Base-by-base conservation (phyloP, 768 basidiomycete species). In the Leucosporidium creatinivorum region DNA sequence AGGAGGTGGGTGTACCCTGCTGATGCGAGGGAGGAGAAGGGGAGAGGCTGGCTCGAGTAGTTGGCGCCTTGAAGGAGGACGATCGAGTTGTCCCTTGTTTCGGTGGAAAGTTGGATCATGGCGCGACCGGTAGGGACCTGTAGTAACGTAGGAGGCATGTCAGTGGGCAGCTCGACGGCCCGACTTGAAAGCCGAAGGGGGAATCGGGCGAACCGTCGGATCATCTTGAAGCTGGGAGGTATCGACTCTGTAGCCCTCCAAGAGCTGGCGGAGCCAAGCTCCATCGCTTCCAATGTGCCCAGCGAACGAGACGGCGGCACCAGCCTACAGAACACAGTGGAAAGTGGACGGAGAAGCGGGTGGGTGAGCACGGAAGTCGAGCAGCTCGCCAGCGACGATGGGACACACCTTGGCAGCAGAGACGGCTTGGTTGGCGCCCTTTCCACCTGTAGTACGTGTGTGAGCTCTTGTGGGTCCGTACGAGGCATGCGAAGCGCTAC, bases 351-450 rank as follows among this genome's bases (percentile, higher is more conserved):
- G 52, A 36, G 33, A 52, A 26, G 64, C 18, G 62, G 33, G 33
- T 33, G 33, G 33, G 39, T 21, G 48, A 49, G 21, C 36, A 10
- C 31, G 33, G 39, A n/a, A 26, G 64, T 19, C 39, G 19, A 12
- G 19, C n/a, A 30, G 8, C 51, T 52, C 51, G 51, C 9, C 51
- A 9, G 6, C 6, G 15, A 15, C 13, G 10, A 48, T 25, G 26
- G 2, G 36, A 15, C 65, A 15, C 25, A 71, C 73, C 68, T 73
- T 73, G 0, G 80, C 80, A 2, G 78, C 75, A 0, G 80, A 75
- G 39, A 75, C 76, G n/a, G 80, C 78, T 62, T 80, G 79, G 64
- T 81, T 81, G 12, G 80, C 80, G 18, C 81, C 81, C 64, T 81
- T 81, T 0, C 81, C 81, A 4, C 81, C 81, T 73, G 54, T 13